These are phyloP conservation scores for Stenogyne calaminthoides DNA, from an alignment of 305 asterid genomes.

Conservation along the genomic window DNA sequence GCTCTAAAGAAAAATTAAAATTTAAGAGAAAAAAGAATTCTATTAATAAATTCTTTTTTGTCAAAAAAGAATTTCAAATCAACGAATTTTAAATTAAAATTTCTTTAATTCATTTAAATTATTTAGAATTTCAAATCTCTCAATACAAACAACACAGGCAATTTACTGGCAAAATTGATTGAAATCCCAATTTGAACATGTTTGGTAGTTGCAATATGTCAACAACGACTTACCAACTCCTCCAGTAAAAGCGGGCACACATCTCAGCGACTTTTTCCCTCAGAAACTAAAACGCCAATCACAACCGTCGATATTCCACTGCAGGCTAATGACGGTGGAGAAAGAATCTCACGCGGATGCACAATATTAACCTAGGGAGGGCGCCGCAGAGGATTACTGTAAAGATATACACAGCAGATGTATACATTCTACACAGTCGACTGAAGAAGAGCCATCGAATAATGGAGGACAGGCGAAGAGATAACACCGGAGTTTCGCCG, in stretches of 20 bases:
- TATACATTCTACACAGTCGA: constrained; percentile 34
- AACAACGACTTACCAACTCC: constrained; percentile 1
- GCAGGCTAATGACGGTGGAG: background rate
- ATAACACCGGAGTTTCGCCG: constrained; percentile 61
- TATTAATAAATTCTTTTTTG: no score
- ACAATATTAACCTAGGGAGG: constrained; percentile 9
- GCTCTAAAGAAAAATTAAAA: no score
- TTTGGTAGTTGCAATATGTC: background rate
- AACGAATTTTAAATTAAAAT: no score
- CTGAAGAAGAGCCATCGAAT: constrained; percentile 38
- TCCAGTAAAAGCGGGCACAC: background rate
- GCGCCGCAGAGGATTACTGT: constrained; percentile 32
- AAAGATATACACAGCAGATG: constrained; percentile 26
- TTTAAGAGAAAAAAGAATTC: no score
- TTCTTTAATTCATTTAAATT: no score
- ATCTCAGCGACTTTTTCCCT: background rate
- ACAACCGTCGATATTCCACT: constrained; percentile 10
- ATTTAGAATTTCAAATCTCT: no score
- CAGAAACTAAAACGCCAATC: constrained; percentile 10
- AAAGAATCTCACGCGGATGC: background rate
- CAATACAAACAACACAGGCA: no score
- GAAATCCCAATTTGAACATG: no score
- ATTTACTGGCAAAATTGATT: no score
- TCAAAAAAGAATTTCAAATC: no score
- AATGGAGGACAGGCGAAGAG: constrained; percentile 85